phyloP scores from a whole-genome alignment of 495 filamentous ascomycete genomes.

The Trichoderma parareesei region DNA sequence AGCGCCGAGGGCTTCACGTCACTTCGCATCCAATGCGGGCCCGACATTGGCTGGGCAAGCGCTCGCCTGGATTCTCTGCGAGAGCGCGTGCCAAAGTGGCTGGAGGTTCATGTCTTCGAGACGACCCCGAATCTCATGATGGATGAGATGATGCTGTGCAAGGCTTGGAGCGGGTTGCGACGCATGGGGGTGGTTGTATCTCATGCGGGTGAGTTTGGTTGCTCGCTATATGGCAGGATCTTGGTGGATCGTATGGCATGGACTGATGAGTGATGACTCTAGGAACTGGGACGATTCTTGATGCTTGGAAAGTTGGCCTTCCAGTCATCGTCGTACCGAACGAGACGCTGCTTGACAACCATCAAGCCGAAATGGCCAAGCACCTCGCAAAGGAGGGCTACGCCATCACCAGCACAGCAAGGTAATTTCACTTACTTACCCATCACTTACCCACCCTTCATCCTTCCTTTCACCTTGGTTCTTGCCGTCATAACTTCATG shows the following conservation, averaged over 20 bases:
- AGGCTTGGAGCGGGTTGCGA: constrained; percentile 18
- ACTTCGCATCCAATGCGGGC: constrained; percentile 71
- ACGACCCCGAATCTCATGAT: constrained; percentile 52
- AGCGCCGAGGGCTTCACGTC: constrained; percentile 48
- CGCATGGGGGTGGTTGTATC: constrained; percentile 65
- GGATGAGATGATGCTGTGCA: constrained; percentile 43
- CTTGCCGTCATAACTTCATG: no score
- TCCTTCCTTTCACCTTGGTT: no score
- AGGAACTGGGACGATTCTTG: constrained; percentile 89
- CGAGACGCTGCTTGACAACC: constrained; percentile 72
- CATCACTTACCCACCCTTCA: no score
- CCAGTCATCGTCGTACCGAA: constrained; percentile 85
- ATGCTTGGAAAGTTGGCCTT: constrained; percentile 57
- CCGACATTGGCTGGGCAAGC: constrained; percentile 31
- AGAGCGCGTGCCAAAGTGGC: constrained; percentile 14
- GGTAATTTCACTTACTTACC: constrained; percentile 36
- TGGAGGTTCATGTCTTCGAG: constrained; percentile 55
- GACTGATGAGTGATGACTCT: constrained; percentile 14
- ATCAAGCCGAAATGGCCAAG: constrained; percentile 79
- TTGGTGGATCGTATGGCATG: not conserved
- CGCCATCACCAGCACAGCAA: constrained; percentile 55
- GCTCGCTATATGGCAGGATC: not conserved
- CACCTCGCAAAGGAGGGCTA: constrained; percentile 62
- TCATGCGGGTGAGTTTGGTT: constrained; percentile 64
- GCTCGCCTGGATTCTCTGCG: constrained; percentile 16